Base-by-base conservation (phyloP, 768 basidiomycete genomes). In the Tylopilus vinaceipallidus region DNA sequence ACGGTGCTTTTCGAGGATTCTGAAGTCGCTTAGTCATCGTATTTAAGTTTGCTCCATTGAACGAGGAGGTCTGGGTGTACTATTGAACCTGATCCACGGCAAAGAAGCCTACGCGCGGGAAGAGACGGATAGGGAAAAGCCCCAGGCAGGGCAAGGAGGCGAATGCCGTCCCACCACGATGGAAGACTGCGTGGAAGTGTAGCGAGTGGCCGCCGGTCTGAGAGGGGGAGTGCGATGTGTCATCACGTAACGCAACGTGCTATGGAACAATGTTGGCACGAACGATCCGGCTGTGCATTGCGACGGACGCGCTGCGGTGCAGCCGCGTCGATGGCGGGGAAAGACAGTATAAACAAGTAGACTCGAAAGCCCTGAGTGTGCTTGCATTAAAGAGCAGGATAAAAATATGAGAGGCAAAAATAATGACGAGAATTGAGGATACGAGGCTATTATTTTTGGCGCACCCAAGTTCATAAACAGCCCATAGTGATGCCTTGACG, bases 401-500 rank as follows among this genome's bases (percentile, higher is more conserved):
- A 55, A 55, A 68, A 58, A 67, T 66, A 66, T 11, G 22, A 19
- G 45, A 36, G 10, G 37, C 40, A 52, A 49, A 63, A 65, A 66
- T 61, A 65, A 48, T 39, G 43, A 46, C 14, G 43, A 38, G 26
- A 37, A 20, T 41, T 23, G 52, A 42, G 37, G 49, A 51, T 36
- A 42, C 29, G 49, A 62, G 62, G 46, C n/a, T 55, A 64, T 65
- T 66, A 66, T 66, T 69, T 69, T 66, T 65, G 65, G 65, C 33
- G 43, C 46, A 53, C 16, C 53, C 40, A 44, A 55, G 50, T 58
- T 47, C 41, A 49, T 58, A 24, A 34, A 16, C 36, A 42, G 47
- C 38, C 44, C 27, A 11, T 39, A 55, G 46, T 41, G 49, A 60
- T 61, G 47, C 44, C 49, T 56, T 52, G 64, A 56, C 61, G 49